Evolutionary conservation across 2,329 filamentous ascomycete species (phyloP), one percentile per base, ranked within the genome.

Genomic region (Cordyceps cicadae): DNA sequence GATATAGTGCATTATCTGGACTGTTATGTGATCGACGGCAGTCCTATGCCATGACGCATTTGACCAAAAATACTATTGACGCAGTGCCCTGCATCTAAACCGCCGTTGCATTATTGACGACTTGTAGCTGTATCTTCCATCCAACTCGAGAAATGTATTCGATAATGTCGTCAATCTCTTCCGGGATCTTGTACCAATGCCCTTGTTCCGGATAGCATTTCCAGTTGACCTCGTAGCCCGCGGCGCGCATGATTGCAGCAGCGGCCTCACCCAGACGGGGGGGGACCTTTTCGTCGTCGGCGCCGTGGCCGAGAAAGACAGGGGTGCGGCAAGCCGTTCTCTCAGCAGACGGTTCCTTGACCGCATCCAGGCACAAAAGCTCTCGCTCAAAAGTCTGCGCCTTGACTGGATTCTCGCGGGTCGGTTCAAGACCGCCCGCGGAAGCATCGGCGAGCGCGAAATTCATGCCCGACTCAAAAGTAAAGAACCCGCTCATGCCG

Each of bases 121-220:
- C 26, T 29, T 29, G 6, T 29, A 29, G 26, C 26, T 52, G 3
- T 11, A 41, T 17, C 19, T 17, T 53, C 34, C 32, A 39, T 6
- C 34, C 50, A 14, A 24, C 8, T 15, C 5, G 41, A 11, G 45
- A 12, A 60, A 54, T 39, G n/a, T 77, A 78, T 0, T 65, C 49
- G 8, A 73, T 63, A 54, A 80, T 74, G 66, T 81, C 76, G 64
- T 81, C 64, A n/a, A 68, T 66, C 45, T 79, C 75, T 50, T 80
- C 75, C 0, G 77, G 77, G 15, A 78, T 68, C 62, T 74, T 77
- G 63, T 79, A 79, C 76, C 79, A 80, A 62, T 81, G 78, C 0
- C 77, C 78, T 37, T 73, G 68, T 70, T 4, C 67, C 32, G 66
- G 81, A 82, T 0, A 62, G 41, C 58, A 29, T 29, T 73, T 72